Base-by-base conservation (phyloP, 495 filamentous ascomycete species). In the Podospora tetraspora region DNA sequence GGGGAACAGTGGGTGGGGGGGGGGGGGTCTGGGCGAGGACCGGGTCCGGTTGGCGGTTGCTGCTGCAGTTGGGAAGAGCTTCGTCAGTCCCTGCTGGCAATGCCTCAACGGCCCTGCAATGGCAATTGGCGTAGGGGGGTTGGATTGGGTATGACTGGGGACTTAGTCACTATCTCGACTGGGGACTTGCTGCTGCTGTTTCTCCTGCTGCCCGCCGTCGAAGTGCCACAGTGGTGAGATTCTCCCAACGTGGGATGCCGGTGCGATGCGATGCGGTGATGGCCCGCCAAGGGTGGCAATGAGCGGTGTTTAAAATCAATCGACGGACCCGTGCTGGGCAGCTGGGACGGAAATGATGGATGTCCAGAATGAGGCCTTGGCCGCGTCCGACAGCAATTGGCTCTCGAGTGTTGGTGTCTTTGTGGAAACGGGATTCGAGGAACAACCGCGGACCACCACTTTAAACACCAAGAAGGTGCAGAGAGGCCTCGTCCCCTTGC, bases 231-330 rank as follows among this genome's bases (percentile, higher is more conserved):
- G 32, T 57, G 12, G 34, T 64, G 62, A n/a, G 43, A 30, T 59
- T 32, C 3, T 60, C 19, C 12, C 57, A 61, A 7, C 19, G 57
- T 27, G 52, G 22, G 30, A 66, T 43, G 32, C 52, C 27, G 27
- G n/a, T 64, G 62, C n/a, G 23, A 37, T 12, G 62, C 29, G 60
- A 63, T 59, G 63, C 59, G 27, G 67, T 37, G 62, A 56, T 27
- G 32, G 62, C 6, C 16, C 57, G 69, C 69, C 69, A 71, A 71
- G 69, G 10, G 69, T 68, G 69, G 69, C 69, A 64, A 66, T 71
- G 68, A 66, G 25, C 29, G 23, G 13, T 21, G 62, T 64, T 62
- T 30, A 29, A 64, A 3, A 57, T 56, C 24, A 29, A n/a, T 64
- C 22, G 62, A 43, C 16, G 62, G 21, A 37, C 62, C 16, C 19